Base-by-base conservation (phyloP, 1,284 basidiomycete genomes). In the Meira nashicola region DNA sequence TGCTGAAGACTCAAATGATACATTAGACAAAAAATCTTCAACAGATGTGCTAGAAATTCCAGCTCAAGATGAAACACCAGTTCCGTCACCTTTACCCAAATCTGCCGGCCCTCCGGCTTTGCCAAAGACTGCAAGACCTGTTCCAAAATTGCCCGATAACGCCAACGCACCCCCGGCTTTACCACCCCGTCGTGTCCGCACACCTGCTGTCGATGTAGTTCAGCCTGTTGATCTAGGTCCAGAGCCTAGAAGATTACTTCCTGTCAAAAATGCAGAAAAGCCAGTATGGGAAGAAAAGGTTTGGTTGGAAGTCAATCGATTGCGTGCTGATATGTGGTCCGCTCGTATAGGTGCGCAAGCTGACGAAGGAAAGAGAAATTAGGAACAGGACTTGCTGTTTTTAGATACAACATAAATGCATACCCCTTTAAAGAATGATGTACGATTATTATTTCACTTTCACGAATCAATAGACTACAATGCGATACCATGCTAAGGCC, bases 241-340 rank as follows among this genome's bases (percentile, higher is more conserved):
- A 19, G 23, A 48, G 46, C 46, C 46, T 48, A 48, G 21, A 23
- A 48, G 25, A 5, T 25, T 58, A 4, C 53, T 67, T 38, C 62
- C 54, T 14, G 40, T 64, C 9, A 57, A 57, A 50, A 62, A 59
- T n/a, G 50, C 59, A 10, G 66, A 61, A 14, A 39, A 51, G 1
- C 55, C 72, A 59, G 63, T 60, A 23, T 73, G 71, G 72, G 72
- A 74, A 47, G 72, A 74, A 47, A 66, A 61, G 59, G 66, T 67
- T 60, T 74, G 70, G 68, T 63, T 63, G 43, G 71, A 74, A 56
- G 50, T 73, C 11, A 62, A 64, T 43, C 67, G 67, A 55, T 64
- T 71, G 51, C 73, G 71, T 54, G 68, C 71, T 39, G 71, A 73
- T 39, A 58, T 73, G 28, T 71, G 65, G 65, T 51, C 62, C 15